phyloP scores from a whole-genome alignment of 805 yeast species.

The Scheffersomyces ergatensis region DNA sequence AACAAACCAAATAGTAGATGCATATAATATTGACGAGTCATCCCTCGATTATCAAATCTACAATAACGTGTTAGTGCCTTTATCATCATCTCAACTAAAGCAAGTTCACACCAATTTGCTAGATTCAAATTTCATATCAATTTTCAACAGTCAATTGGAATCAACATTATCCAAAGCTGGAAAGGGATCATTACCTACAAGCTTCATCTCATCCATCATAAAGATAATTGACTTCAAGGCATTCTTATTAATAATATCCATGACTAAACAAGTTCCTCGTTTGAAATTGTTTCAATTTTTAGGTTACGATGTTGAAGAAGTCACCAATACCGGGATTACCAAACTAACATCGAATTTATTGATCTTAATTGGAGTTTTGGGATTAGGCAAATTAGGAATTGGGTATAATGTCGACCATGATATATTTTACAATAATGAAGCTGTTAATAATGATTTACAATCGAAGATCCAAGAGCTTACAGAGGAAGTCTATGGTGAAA shows the following conservation, averaged over 20 bases:
- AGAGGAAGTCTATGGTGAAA: conserved; percentile 16
- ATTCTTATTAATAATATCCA: conserved; percentile 26
- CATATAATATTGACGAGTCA: conserved; percentile 12
- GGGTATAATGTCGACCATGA: conserved; percentile 24
- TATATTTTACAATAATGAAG: conserved; percentile 16
- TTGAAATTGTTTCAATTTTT: conserved; percentile 19
- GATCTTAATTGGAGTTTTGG: conserved; percentile 20
- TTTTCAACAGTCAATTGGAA: conserved; percentile 12
- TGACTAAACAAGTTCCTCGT: conserved; percentile 20
- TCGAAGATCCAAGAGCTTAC: conserved; percentile 11
- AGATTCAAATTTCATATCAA: conserved; percentile 5
- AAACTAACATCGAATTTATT: conserved; percentile 18
- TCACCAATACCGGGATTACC: neutral
- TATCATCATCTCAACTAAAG: conserved; percentile 18
- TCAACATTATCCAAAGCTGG: conserved; percentile 14
- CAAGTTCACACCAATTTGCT: conserved; percentile 10
- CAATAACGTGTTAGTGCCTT: conserved; percentile 14
- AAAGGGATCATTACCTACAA: conserved; percentile 1
- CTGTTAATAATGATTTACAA: conserved; percentile 2
- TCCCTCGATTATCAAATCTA: conserved; percentile 15
- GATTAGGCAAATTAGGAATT: conserved; percentile 25
- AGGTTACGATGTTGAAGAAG: conserved; percentile 18
- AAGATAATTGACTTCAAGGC: conserved; percentile 30
- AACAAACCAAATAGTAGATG: conserved; percentile 15
- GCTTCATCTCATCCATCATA: conserved; percentile 18